Evolutionary conservation across 2,329 filamentous ascomycete species (phyloP).

Genomic region (Metarhizium robertsii): DNA sequence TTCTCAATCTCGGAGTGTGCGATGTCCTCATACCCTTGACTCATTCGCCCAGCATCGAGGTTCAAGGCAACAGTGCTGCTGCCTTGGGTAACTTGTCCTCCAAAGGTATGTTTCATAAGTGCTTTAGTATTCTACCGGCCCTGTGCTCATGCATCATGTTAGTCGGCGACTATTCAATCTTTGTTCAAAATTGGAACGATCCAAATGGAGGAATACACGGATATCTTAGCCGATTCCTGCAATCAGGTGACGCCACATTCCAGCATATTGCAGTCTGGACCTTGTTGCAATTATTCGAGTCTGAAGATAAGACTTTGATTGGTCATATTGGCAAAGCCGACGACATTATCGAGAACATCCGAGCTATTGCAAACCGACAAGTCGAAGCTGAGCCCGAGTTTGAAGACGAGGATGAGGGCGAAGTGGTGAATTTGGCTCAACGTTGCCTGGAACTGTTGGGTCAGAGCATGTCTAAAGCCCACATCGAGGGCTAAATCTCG

Average conservation of each 20-base stretch:
- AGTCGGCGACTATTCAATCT: slow-evolving; percentile 97
- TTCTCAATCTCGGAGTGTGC: slow-evolving; percentile 87
- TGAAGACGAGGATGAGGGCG: slow-evolving; percentile 83
- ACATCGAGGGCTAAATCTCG: slow-evolving; percentile 62
- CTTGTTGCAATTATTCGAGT: slow-evolving; percentile 87
- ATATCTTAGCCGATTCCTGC: slow-evolving; percentile 86
- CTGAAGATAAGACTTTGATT: slow-evolving; percentile 83
- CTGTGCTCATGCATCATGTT: slow-evolving; percentile 3
- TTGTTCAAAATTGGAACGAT: slow-evolving; percentile 87
- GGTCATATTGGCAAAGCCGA: slow-evolving; percentile 81
- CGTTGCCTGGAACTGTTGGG: slow-evolving; percentile 81
- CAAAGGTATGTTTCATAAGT: slow-evolving; percentile 57
- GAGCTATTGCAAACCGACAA: slow-evolving; percentile 79
- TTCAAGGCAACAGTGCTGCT: slow-evolving; percentile 95
- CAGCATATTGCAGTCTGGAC: slow-evolving; percentile 99
- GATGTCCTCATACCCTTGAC: slow-evolving; percentile 94
- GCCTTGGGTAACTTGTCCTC: slow-evolving; percentile 92
- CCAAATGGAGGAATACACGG: slow-evolving; percentile 92
- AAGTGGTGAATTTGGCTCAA: slow-evolving; percentile 85
- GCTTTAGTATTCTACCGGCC: background rate
- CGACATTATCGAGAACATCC: slow-evolving; percentile 87
- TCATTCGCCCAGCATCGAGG: slow-evolving; percentile 91
- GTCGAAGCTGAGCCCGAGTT: slow-evolving; percentile 80
- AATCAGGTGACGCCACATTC: slow-evolving; percentile 91
- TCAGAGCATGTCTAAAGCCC: slow-evolving; percentile 64